Conservation (phyloP, 1,139 yeast genomes). For the Pichia sp. region DNA sequence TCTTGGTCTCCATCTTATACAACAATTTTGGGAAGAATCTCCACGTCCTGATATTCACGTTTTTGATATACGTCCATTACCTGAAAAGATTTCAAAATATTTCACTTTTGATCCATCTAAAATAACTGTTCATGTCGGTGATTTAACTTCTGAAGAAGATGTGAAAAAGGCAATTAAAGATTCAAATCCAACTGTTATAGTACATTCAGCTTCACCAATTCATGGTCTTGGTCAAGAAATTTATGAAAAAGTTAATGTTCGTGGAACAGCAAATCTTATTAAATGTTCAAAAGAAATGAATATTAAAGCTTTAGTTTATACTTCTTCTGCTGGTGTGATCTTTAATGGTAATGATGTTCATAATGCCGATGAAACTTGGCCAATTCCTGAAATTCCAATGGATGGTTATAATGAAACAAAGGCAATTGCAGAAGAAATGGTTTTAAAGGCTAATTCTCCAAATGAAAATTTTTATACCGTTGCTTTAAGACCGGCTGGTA, state of each 20-base stretch:
- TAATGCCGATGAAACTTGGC: constrained; percentile 92
- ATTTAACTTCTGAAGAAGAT: constrained; percentile 68
- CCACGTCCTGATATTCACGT: constrained; percentile 78
- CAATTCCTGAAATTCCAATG: constrained; percentile 87
- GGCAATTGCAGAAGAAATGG: constrained; percentile 83
- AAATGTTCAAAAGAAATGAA: constrained; percentile 54
- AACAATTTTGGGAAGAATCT: constrained; percentile 63
- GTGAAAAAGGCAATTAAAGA: constrained; percentile 55
- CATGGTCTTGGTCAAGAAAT: constrained; percentile 78
- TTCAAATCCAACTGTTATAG: constrained; percentile 68
- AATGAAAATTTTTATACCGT: constrained; percentile 60
- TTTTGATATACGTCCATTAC: constrained; percentile 84
- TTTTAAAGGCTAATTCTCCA: constrained; percentile 59
- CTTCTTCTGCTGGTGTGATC: constrained; percentile 96
- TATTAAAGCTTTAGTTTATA: constrained; percentile 70
- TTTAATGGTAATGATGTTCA: constrained; percentile 87
- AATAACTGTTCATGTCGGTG: constrained; percentile 70
- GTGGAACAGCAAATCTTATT: constrained; percentile 76
- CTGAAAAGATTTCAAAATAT: constrained; percentile 59
- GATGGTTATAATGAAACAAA: constrained; percentile 96
- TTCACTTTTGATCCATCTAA: constrained; percentile 62
- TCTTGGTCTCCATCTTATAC: constrained; percentile 83
- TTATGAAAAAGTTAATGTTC: constrained; percentile 84
- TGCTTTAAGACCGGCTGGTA: constrained; percentile 94
- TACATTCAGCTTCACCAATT: constrained; percentile 95